phyloP scores from a whole-genome alignment of 2,329 filamentous ascomycete species.

The Curvularia eragrostidis region DNA sequence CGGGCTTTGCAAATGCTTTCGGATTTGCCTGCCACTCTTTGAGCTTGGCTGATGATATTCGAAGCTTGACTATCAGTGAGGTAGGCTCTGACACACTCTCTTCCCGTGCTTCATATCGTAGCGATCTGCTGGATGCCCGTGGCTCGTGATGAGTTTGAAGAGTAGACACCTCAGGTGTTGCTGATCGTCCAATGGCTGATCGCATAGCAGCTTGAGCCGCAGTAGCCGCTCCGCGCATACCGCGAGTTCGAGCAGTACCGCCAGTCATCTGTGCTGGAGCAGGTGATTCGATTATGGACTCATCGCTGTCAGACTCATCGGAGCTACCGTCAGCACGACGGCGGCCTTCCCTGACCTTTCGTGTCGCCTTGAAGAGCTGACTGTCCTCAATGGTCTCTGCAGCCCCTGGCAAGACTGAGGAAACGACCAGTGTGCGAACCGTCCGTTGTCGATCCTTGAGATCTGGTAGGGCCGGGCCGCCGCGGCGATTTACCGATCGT shows the following conservation, averaged over 20 bases:
- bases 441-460: constrained; percentile 93
- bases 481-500: constrained; percentile 89
- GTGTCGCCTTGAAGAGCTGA: constrained; percentile 75
- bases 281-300: constrained; percentile 85
- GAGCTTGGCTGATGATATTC: constrained; percentile 74
- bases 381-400: constrained; percentile 82
- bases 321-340: constrained; percentile 75
- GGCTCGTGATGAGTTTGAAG: constrained; percentile 70
- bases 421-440: constrained; percentile 89
- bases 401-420: constrained; percentile 88
- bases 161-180: constrained; percentile 79
- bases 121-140: constrained; percentile 67
- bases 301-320: constrained; percentile 91
- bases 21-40: constrained; percentile 68
- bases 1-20: constrained; percentile 53
- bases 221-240: constrained; percentile 86
- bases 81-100: constrained; percentile 73
- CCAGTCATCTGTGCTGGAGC: constrained; percentile 70
- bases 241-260: constrained; percentile 84
- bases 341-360: constrained; percentile 57
- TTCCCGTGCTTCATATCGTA: constrained; percentile 72
- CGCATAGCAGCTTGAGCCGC: constrained; percentile 86
- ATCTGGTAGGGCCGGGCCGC: constrained; percentile 92
- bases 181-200: constrained; percentile 77
- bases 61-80: constrained; percentile 74